These are phyloP conservation scores for Heracleum sosnowskyi DNA, from an alignment of 129 eudicot species.

Conservation along the genomic window DNA sequence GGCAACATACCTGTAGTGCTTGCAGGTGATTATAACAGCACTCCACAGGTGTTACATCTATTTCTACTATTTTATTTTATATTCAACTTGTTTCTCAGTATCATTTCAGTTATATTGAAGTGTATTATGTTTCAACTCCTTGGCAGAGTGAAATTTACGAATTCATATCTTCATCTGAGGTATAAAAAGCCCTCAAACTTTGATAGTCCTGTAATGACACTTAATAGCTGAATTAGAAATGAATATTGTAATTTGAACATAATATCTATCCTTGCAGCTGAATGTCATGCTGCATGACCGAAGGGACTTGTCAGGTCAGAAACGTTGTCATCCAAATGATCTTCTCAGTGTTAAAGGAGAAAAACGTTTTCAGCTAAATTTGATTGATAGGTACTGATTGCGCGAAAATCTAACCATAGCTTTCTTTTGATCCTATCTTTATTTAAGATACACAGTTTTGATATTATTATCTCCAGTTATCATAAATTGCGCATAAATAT, in stretches of 20 bases:
- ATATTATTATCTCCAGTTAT: background rate
- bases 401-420: background rate
- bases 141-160: conserved; percentile 36
- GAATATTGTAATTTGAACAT: background rate
- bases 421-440: background rate
- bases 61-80: background rate
- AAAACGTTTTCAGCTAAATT: conserved; percentile 5
- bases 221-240: background rate
- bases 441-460: background rate
- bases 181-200: background rate
- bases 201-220: background rate
- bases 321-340: conserved; percentile 24
- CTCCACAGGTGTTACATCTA: conserved; percentile 32
- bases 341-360: conserved; percentile 21
- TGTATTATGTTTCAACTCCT: background rate
- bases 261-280: conserved; percentile 20
- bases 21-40: conserved; percentile 38
- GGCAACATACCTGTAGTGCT: conserved; percentile 32
- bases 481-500: background rate
- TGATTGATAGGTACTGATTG: conserved; percentile 22
- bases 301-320: conserved; percentile 31
- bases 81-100: background rate
- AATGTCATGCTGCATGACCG: conserved; percentile 26
- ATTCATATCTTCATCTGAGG: conserved; percentile 29
- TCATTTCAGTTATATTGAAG: background rate